Evolutionary conservation across 495 filamentous ascomycete genomes (phyloP), one percentile per base, ranked within the genome.

Genomic region (Zalerion maritima): DNA sequence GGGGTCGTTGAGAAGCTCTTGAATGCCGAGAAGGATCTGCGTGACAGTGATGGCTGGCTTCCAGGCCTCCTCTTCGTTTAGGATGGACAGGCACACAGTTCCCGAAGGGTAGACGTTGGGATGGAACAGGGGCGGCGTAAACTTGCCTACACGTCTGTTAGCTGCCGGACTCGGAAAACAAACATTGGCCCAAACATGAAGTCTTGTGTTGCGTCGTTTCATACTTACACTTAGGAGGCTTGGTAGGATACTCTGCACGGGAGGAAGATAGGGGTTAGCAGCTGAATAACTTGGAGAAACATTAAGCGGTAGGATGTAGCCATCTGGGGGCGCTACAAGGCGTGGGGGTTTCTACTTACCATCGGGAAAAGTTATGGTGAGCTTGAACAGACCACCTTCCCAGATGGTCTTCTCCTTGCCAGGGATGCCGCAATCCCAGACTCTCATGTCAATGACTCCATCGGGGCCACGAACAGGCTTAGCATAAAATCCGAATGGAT

Each of bases 31-130:
- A 5, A 96, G 71, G 37, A 99, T 93, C 47, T 94, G 82, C 57
- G 93, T 93, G 50, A 96, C 82, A 3, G 91, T 99, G 47, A 96
- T 99, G 1, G 91, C 86, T 6, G 89, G 89, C 49, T 86, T 84
- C 89, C 91, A 99, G 6, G 80, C 89, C 47, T 99, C 89, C 38
- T 99, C 89, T 51, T 99, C 91, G 54, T 99, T 99, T 34, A 99
- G 55, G 42, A 99, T 99, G 10, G 83, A 93, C 8, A 99, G 70
- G 50, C 89, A 99, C 29, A 99, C 91, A 12, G 89, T 96, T 32
- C 89, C 91, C 2, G 87, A 94, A 1, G 89, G 89, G 50, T 99
- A 99, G 44, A 99, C 91, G 47, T 99, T 99, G 0, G 89, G 89
- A 49, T 99, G 89, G 64, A 96, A 99, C 9, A 99, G 77, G 2